phyloP scores from a whole-genome alignment of 108 stramenopile species.

The Discostella stelligeroides region DNA sequence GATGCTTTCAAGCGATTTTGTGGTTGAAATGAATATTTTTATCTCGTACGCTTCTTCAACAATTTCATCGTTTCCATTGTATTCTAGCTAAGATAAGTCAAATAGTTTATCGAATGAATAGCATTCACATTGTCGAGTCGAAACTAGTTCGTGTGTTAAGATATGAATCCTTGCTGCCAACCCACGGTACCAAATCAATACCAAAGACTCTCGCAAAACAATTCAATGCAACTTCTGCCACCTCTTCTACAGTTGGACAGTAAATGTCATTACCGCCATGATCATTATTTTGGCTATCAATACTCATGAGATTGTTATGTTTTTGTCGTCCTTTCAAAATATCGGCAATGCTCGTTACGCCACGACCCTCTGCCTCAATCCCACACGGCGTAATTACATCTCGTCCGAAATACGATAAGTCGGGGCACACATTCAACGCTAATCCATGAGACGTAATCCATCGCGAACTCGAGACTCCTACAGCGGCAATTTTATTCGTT shows the following conservation, averaged over 20 bases:
- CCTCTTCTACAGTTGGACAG: slow-evolving; percentile 25
- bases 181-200: slow-evolving; percentile 9
- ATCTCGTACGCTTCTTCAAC: too few relatives aligned
- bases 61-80: too few relatives aligned
- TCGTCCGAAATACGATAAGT: slow-evolving; percentile 80
- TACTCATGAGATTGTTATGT: not conserved
- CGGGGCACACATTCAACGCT: slow-evolving; percentile 93
- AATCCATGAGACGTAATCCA: slow-evolving; percentile 99
- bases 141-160: too few relatives aligned
- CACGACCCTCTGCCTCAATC: slow-evolving; percentile 62
- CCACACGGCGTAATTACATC: slow-evolving; percentile 79
- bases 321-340: slow-evolving; percentile 39
- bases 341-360: slow-evolving; percentile 79
- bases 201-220: slow-evolving; percentile 45
- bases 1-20: too few relatives aligned
- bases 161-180: not conserved
- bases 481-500: slow-evolving; percentile 88
- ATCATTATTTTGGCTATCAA: not conserved
- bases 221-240: slow-evolving; percentile 28
- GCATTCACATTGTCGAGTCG: slow-evolving; percentile 3
- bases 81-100: too few relatives aligned
- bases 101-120: too few relatives aligned
- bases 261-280: not conserved
- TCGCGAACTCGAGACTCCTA: slow-evolving; percentile 87
- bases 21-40: too few relatives aligned